A percentile compares a stretch with the other conserved stretches of the same genome.
These are phyloP conservation scores for Apiotrichum laibachii DNA, from an alignment of 1,284 basidiomycete genomes.

Conservation along the genomic window DNA sequence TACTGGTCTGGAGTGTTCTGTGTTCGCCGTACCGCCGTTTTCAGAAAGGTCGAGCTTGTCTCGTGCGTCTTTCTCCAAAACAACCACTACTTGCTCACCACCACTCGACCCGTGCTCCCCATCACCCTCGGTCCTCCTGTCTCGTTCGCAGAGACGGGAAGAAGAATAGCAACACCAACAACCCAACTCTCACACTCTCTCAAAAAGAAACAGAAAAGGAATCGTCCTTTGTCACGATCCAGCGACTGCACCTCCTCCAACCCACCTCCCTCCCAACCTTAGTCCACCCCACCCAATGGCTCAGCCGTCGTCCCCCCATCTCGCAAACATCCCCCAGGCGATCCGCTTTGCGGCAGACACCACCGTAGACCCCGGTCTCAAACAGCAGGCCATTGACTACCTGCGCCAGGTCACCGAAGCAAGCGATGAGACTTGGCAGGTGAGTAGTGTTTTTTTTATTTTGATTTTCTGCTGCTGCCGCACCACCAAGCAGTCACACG, in stretches of 20 bases:
- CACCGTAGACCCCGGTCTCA: constrained; percentile 38
- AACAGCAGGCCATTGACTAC: constrained; percentile 50
- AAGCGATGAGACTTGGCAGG: constrained; percentile 52
- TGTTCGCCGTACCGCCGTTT: too few relatives aligned
- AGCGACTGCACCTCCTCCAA: too few relatives aligned
- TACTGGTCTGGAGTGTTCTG: not conserved
- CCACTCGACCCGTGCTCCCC: not conserved
- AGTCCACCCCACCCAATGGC: constrained; percentile 19
- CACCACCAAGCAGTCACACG: not conserved
- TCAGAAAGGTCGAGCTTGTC: not conserved
- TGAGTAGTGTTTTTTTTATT: constrained; percentile 20
- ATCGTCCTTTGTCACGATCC: not conserved
- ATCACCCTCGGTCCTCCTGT: not conserved
- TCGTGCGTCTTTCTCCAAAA: not conserved
- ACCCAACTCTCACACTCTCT: not conserved
- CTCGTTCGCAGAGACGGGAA: constrained; percentile 1
- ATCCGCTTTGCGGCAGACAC: constrained; percentile 49
- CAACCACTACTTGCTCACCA: not conserved
- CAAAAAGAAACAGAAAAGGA: not conserved
- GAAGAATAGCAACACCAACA: not conserved
- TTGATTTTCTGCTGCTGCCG: too few relatives aligned
- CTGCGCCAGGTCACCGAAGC: constrained; percentile 48
- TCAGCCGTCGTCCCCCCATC: constrained; percentile 37
- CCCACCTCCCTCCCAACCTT: not conserved
- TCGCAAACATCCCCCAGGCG: constrained; percentile 49